phyloP scores from a whole-genome alignment of 2,329 filamentous ascomycete species.

The Blastomyces gilchristii region DNA sequence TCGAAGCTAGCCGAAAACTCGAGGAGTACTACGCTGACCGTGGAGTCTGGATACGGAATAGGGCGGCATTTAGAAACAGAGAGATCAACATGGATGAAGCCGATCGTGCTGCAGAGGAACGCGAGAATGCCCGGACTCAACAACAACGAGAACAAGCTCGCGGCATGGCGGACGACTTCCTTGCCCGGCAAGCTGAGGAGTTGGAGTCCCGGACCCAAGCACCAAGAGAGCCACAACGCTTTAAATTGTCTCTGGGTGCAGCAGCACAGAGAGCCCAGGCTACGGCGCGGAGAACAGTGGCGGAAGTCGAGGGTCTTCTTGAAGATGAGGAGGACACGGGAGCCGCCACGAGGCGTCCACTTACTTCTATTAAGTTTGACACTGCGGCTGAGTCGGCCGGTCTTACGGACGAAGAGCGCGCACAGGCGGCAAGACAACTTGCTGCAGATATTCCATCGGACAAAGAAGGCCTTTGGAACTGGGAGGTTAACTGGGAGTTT shows the following conservation, averaged over 20 bases:
- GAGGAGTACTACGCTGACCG: constrained; percentile 83
- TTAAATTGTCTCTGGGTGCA: constrained; percentile 87
- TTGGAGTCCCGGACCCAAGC: constrained; percentile 43
- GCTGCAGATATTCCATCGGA: constrained; percentile 84
- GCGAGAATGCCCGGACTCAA: constrained; percentile 59
- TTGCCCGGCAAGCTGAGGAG: constrained; percentile 72
- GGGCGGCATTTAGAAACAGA: constrained; percentile 59
- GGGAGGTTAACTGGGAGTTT: constrained; percentile 85
- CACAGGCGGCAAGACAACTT: constrained; percentile 67
- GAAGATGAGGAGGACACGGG: constrained; percentile 89
- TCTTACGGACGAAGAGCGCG: constrained; percentile 78
- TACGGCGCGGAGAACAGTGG: constrained; percentile 64
- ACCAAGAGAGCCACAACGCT: constrained; percentile 55
- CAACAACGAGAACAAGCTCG: constrained; percentile 67
- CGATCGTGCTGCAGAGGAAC: constrained; percentile 68
- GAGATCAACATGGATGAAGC: constrained; percentile 71
- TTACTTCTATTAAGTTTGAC: constrained; percentile 76
- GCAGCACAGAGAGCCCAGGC: constrained; percentile 64
- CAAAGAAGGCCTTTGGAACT: constrained; percentile 80
- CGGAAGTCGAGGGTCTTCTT: constrained; percentile 85
- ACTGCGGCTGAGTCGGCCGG: constrained; percentile 53
- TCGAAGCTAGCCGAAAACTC: constrained; percentile 60
- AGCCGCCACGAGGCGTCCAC: constrained; percentile 57
- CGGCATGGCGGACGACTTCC: constrained; percentile 82
- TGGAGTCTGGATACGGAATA: constrained; percentile 72